Evolutionary conservation across 345 rosid genomes (phyloP).

Genomic region (Firmiana major): DNA sequence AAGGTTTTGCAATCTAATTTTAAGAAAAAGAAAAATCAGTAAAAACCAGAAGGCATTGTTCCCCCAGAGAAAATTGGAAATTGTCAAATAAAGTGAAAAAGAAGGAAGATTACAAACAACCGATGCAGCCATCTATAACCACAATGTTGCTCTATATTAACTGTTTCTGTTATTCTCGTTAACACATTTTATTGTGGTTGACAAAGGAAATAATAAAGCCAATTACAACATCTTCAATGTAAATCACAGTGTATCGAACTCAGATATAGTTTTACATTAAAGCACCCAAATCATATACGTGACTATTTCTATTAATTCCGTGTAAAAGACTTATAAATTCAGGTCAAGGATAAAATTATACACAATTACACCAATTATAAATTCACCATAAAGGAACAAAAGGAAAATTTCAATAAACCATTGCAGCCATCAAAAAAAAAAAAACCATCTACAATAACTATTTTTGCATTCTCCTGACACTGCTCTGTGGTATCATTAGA

Average conservation of each 20-base stretch:
- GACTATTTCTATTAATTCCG: not conserved
- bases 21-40: not conserved
- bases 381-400: not conserved
- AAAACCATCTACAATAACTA: not conserved
- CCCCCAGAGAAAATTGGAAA: not conserved
- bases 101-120: not conserved
- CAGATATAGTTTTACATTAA: not conserved
- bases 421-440: not conserved
- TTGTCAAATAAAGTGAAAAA: not conserved
- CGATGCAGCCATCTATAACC: not conserved
- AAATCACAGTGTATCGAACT: not conserved
- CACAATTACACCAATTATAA: too few relatives aligned
- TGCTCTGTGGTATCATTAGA: not conserved
- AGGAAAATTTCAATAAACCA: not conserved
- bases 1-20: constrained; percentile 74
- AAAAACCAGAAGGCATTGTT: not conserved
- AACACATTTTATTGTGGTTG: not conserved
- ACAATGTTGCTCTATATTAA: not conserved
- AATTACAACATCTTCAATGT: not conserved
- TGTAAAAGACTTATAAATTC: not conserved
- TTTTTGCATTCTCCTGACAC: not conserved
- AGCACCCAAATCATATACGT: not conserved
- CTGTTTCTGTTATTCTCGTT: not conserved
- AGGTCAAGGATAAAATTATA: not conserved
- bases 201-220: not conserved